Evolutionary conservation across 2,329 filamentous ascomycete genomes (phyloP).

Genomic region (Penicillium sp.): DNA sequence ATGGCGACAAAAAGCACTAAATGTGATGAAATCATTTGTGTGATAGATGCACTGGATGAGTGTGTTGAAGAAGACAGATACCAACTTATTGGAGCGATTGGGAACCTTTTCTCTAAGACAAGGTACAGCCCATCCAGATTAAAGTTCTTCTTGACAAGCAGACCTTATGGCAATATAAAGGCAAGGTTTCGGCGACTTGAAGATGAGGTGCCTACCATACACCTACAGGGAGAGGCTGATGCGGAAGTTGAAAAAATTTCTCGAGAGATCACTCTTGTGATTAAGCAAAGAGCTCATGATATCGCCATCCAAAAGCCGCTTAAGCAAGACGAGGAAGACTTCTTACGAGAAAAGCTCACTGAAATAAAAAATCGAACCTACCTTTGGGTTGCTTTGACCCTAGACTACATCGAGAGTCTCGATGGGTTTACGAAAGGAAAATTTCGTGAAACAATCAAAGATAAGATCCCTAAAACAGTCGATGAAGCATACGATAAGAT

Average conservation of each 20-base stretch:
- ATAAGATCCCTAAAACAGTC: background rate
- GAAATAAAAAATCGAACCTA: background rate
- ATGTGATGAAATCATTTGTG: too few species aligned
- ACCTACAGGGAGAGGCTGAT: background rate
- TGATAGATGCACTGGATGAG: background rate
- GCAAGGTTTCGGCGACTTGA: too few species aligned
- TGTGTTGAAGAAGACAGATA: background rate
- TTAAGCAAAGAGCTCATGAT: background rate
- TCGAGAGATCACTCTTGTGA: background rate
- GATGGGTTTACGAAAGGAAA: background rate
- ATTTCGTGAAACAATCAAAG: background rate
- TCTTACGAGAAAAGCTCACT: background rate
- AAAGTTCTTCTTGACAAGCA: background rate
- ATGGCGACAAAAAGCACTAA: too few species aligned
- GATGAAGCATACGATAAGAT: background rate
- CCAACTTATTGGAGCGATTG: background rate
- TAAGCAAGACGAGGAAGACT: background rate
- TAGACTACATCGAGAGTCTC: background rate
- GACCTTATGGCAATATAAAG: background rate
- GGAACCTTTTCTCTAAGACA: background rate
- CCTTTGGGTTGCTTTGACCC: background rate
- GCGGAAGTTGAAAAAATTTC: background rate
- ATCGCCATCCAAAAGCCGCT: background rate
- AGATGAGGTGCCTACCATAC: background rate
- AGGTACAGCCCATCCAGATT: background rate